Conservation (phyloP, 108 stramenopile genomes). For the Schizochytrium sp. region DNA sequence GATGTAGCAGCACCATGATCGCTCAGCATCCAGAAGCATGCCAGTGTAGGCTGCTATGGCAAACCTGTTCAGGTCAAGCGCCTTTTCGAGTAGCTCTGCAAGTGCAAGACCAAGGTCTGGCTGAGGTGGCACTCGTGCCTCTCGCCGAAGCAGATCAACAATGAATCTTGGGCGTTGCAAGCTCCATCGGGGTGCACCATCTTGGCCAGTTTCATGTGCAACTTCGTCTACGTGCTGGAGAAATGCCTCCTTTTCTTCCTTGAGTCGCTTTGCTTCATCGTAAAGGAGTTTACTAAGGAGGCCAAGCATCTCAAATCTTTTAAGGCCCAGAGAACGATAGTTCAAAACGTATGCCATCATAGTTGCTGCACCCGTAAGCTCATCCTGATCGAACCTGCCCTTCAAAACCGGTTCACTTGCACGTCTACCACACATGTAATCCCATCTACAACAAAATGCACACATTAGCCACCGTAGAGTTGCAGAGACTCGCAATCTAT, state of each 20-base stretch:
- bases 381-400: slow-evolving; percentile 42
- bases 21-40: slow-evolving; percentile 32
- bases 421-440: slow-evolving; percentile 38
- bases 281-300: slow-evolving; percentile 13
- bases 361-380: slow-evolving; percentile 1
- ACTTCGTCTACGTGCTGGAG: background rate
- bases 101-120: slow-evolving; percentile 16
- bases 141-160: background rate
- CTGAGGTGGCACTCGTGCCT: slow-evolving; percentile 14
- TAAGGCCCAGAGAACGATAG: slow-evolving; percentile 34
- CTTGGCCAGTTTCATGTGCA: background rate
- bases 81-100: slow-evolving; percentile 2
- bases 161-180: background rate
- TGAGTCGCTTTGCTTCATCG: slow-evolving; percentile 35
- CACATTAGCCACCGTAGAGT: slow-evolving; percentile 8
- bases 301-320: slow-evolving; percentile 17
- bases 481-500: background rate
- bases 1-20: slow-evolving; percentile 13
- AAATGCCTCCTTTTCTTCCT: slow-evolving; percentile 9
- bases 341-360: slow-evolving; percentile 55
- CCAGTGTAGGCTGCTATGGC: slow-evolving; percentile 46
- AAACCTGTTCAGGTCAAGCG: slow-evolving; percentile 36
- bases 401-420: background rate
- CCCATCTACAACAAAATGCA: background rate
- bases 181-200: background rate